Evolutionary conservation across 2,329 filamentous ascomycete species (phyloP).

Genomic region (Penicillium glabrum): DNA sequence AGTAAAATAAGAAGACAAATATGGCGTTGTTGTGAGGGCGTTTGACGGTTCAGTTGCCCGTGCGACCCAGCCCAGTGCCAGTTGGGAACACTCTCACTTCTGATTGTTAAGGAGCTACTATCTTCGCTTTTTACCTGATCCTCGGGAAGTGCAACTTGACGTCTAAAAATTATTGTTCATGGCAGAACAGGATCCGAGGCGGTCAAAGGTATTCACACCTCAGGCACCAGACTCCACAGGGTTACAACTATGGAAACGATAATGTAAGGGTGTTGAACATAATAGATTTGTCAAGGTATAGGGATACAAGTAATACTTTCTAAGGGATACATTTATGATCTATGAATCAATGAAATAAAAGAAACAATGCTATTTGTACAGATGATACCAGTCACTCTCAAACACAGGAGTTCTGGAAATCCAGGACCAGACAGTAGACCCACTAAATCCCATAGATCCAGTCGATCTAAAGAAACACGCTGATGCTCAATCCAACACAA

Average conservation of each 20-base stretch:
- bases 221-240: background rate
- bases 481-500: slow-evolving; percentile 13
- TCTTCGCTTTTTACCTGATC: background rate
- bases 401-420: slow-evolving; percentile 2
- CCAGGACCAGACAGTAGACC: slow-evolving; percentile 9
- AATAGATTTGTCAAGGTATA: background rate
- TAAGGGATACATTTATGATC: background rate
- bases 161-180: background rate
- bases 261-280: background rate
- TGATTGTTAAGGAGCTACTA: background rate
- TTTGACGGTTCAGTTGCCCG: background rate
- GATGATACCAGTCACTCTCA: slow-evolving; percentile 8
- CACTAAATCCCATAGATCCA: slow-evolving; percentile 9
- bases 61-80: background rate
- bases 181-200: background rate
- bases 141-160: background rate
- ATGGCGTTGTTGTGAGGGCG: background rate
- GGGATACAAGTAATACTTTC: background rate
- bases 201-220: background rate
- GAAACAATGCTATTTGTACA: slow-evolving; percentile 27
- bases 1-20: background rate
- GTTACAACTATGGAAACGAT: background rate
- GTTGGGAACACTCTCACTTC: background rate
- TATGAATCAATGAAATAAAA: background rate
- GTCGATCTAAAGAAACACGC: slow-evolving; percentile 10